These are phyloP conservation scores for Penicillium sp. DNA, from an alignment of 2,329 filamentous ascomycete genomes.

Conservation along the genomic window DNA sequence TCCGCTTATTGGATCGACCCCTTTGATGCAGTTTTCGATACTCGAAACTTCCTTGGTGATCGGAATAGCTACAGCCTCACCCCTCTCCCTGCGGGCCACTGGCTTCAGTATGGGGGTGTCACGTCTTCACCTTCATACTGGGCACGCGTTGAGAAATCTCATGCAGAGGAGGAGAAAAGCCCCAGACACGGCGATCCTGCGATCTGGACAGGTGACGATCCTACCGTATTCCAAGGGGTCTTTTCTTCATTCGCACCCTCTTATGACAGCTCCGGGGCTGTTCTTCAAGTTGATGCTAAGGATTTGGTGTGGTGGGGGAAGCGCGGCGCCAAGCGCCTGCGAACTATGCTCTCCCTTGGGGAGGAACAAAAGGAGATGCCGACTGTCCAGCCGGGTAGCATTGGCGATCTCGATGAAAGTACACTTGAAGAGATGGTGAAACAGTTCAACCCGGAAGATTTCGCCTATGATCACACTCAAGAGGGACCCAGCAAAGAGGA, in stretches of 20 bases:
- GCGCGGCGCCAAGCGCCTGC: constrained; percentile 35
- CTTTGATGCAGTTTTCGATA: constrained; percentile 35
- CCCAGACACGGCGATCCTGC: constrained; percentile 24
- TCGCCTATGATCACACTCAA: constrained; percentile 19
- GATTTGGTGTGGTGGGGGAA: constrained; percentile 44
- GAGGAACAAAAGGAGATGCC: constrained; percentile 18
- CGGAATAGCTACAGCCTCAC: constrained; percentile 38
- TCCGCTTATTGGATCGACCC: constrained; percentile 37
- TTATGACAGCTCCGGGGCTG: constrained; percentile 40
- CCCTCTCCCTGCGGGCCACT: constrained; percentile 36
- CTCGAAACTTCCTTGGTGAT: constrained; percentile 30
- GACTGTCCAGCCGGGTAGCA: constrained; percentile 23
- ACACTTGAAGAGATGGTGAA: constrained; percentile 40
- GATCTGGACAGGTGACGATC: constrained; percentile 28
- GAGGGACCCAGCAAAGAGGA: constrained; percentile 27
- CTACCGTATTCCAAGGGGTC: constrained; percentile 37
- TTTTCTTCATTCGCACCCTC: constrained; percentile 47
- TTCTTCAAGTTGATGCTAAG: constrained; percentile 40
- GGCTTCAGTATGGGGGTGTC: constrained; percentile 40
- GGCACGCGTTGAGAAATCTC: constrained; percentile 32
- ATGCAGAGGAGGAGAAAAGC: constrained; percentile 18
- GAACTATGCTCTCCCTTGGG: constrained; percentile 30
- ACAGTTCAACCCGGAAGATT: constrained; percentile 35
- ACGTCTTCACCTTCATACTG: constrained; percentile 36
- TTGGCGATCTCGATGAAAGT: constrained; percentile 35